Conservation (phyloP, 1,284 basidiomycete species). For the Cryptococcus depauperatus region DNA sequence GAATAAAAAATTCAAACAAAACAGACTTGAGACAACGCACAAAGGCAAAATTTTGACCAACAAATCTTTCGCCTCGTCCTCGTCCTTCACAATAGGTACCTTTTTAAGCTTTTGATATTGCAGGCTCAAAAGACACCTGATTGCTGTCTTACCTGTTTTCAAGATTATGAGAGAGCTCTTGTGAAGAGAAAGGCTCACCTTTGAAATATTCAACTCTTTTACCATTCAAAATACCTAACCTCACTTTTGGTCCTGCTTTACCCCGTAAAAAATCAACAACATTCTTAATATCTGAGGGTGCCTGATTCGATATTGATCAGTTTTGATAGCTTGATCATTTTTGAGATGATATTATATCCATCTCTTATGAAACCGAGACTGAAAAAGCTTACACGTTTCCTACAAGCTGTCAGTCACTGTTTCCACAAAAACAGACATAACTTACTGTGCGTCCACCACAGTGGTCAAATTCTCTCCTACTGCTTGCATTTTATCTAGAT, state of each 20-base stretch:
- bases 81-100: constrained; percentile 65
- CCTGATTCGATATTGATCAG: constrained; percentile 34
- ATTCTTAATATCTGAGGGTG: constrained; percentile 65
- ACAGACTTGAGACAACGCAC: constrained; percentile 21
- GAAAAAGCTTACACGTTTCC: constrained; percentile 25
- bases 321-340: background rate
- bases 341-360: background rate
- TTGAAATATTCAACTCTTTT: constrained; percentile 98
- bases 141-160: constrained; percentile 77
- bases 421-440: background rate
- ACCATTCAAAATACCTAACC: constrained; percentile 83
- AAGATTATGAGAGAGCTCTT: too few species aligned
- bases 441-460: background rate
- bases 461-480: background rate
- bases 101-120: constrained; percentile 83
- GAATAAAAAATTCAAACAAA: background rate
- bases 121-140: constrained; percentile 85
- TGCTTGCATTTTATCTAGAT: too few species aligned
- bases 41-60: constrained; percentile 65
- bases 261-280: constrained; percentile 78
- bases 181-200: too few species aligned
- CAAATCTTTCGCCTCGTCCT: constrained; percentile 65
- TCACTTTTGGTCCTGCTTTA: constrained; percentile 78
- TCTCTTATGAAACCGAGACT: background rate
- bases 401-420: constrained; percentile 6